Percentiles rank a stretch among this genome's conserved stretches.
Evolutionary conservation across 495 filamentous ascomycete species (phyloP).

Genomic region (Extremus antarcticus): DNA sequence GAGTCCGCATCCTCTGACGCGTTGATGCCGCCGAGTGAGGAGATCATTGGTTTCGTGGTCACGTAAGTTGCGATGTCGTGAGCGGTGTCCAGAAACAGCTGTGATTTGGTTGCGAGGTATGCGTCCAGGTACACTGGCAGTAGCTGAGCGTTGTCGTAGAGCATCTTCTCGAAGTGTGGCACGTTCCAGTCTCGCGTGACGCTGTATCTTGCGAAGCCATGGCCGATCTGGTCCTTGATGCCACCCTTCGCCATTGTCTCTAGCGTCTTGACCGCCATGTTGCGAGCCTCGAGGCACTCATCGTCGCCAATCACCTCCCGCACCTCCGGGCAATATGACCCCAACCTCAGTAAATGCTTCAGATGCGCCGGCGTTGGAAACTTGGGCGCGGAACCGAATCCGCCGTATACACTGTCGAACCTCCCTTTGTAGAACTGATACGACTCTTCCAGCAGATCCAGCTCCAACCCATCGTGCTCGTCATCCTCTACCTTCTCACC

Average conservation of each 20-base stretch:
- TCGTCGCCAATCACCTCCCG: slow-evolving; percentile 73
- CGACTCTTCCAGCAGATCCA: slow-evolving; percentile 86
- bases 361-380: slow-evolving; percentile 86
- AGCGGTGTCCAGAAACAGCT: slow-evolving; percentile 67
- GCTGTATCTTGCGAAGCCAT: slow-evolving; percentile 83
- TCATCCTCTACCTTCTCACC: slow-evolving; percentile 41
- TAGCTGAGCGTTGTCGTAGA: slow-evolving; percentile 87
- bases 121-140: slow-evolving; percentile 80
- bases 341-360: slow-evolving; percentile 67
- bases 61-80: slow-evolving; percentile 80
- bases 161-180: slow-evolving; percentile 98
- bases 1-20: slow-evolving; percentile 91
- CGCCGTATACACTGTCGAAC: slow-evolving; percentile 68
- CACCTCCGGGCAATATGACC: slow-evolving; percentile 52
- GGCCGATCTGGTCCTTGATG: slow-evolving; percentile 85
- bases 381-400: slow-evolving; percentile 74
- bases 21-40: slow-evolving; percentile 64
- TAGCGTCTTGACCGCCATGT: slow-evolving; percentile 76
- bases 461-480: slow-evolving; percentile 54
- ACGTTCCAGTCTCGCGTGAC: slow-evolving; percentile 84
- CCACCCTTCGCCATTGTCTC: slow-evolving; percentile 74
- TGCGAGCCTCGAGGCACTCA: slow-evolving; percentile 61
- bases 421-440: slow-evolving; percentile 66
- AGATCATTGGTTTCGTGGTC: slow-evolving; percentile 53
- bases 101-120: slow-evolving; percentile 59